Evolutionary conservation across 495 filamentous ascomycete species (phyloP).

Genomic region (Aspergillus heteromorphus): DNA sequence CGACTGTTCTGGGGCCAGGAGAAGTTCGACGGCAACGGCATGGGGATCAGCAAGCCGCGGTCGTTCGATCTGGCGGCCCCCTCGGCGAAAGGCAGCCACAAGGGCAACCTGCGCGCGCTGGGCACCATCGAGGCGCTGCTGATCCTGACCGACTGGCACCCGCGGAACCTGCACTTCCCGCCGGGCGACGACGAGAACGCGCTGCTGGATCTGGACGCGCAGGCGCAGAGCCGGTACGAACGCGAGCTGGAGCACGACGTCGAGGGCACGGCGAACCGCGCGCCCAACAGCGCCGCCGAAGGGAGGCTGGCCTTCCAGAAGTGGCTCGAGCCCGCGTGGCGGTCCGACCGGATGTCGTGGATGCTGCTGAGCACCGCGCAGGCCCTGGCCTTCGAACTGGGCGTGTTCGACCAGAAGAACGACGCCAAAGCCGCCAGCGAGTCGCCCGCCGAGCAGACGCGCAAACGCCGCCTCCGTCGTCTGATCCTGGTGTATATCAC

Average conservation of each 20-base stretch:
- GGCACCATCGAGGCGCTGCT: slow-evolving; percentile 91
- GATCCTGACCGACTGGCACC: slow-evolving; percentile 96
- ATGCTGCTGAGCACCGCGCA: slow-evolving; percentile 91
- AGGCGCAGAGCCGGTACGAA: slow-evolving; percentile 29
- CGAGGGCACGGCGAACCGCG: slow-evolving; percentile 23
- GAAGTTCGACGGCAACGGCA: slow-evolving; percentile 83
- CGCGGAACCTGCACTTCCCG: slow-evolving; percentile 89
- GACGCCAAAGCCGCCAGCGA: slow-evolving; percentile 47
- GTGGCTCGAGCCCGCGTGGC: slow-evolving; percentile 94
- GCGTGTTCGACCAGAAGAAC: slow-evolving; percentile 84
- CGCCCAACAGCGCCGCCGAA: slow-evolving; percentile 48
- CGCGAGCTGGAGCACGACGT: slow-evolving; percentile 33
- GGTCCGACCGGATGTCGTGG: slow-evolving; percentile 97
- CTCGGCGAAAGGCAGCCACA: slow-evolving; percentile 43
- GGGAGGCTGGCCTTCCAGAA: slow-evolving; percentile 70
- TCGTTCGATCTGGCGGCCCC: slow-evolving; percentile 59
- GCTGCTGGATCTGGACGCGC: slow-evolving; percentile 47
- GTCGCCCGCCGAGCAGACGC: slow-evolving; percentile 56
- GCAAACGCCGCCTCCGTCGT: slow-evolving; percentile 77
- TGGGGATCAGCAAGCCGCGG: slow-evolving; percentile 63
- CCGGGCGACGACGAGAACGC: slow-evolving; percentile 74
- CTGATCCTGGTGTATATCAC: slow-evolving; percentile 84
- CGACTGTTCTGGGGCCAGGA: slow-evolving; percentile 93
- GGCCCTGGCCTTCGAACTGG: slow-evolving; percentile 85
- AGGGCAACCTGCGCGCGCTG: slow-evolving; percentile 78